Evolutionary conservation across 495 filamentous ascomycete species (phyloP), one percentile per base, ranked within the genome.

Genomic region (Penicillium canariense): DNA sequence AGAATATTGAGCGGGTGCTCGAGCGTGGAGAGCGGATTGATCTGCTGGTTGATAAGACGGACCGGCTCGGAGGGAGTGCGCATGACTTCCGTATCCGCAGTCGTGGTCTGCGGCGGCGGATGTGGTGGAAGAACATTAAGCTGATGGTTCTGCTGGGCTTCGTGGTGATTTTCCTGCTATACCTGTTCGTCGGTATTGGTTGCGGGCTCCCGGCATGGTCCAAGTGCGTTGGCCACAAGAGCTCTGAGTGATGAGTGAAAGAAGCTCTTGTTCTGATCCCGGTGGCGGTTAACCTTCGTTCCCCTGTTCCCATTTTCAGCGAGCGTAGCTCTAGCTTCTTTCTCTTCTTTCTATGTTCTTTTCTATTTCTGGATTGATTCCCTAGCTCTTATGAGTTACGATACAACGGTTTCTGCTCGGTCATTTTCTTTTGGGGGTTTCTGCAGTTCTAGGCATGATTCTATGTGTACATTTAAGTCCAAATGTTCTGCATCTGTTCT

Each of bases 101-200:
- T 65, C 77, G 88, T 23, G 89, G 89, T 0, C 68, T 99, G 68
- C 88, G 93, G 76, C 78, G 94, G 69, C 77, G 84, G 63, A 97
- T 97, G 95, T 99, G 94, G 94, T 99, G 93, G 92, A 98, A 98
- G 86, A 98, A 98, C 75, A 81, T 93, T 17, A 94, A 95, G 72
- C 59, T 91, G 65, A 97, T 97, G 91, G 84, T 84, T 31, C 68
- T 99, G 62, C 70, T 99, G 60, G 83, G 78, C 2, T 61, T 97
- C 43, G 94, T 97, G 36, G 69, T 95, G 31, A 70, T 91, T 12
- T 87, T 99, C 71, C 82, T 99, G 73, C 60, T 97, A 4, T 90
- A 90, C 68, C 66, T 90, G 15, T 84, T 89, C 58, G 78, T 90
- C 11, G 87, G 87, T 0, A 82, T 87, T 70, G 87, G 86, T 4